A percentile compares a stretch with the other conserved stretches of the same genome.
Evolutionary conservation across 768 basidiomycete genomes (phyloP).

Genomic region (Amanita rimosa): DNA sequence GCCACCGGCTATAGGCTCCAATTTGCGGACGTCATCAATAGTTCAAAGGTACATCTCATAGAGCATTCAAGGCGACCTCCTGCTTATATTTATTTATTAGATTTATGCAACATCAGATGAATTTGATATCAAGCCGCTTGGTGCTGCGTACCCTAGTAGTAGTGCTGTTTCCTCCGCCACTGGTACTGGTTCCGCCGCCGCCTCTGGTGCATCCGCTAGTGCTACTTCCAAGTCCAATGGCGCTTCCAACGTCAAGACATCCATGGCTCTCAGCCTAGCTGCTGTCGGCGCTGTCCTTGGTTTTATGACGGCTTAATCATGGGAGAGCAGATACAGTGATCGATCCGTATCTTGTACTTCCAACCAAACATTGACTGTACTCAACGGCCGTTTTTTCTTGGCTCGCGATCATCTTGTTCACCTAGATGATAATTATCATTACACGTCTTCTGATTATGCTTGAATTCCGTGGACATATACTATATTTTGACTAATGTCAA

Average conservation of each 20-base stretch:
- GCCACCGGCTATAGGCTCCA: conserved; percentile 4
- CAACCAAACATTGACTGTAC: neutral
- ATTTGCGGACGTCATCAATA: conserved; percentile 6
- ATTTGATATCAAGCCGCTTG: conserved; percentile 6
- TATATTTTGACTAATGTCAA: neutral
- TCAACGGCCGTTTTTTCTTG: neutral
- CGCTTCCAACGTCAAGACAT: conserved; percentile 1
- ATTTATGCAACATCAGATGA: conserved; percentile 3
- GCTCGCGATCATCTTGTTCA: neutral
- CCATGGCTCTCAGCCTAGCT: conserved; percentile 2
- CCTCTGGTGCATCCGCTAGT: neutral
- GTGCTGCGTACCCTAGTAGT: conserved; percentile 3
- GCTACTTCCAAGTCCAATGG: neutral
- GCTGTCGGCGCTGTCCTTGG: conserved; percentile 6
- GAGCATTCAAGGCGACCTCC: neutral
- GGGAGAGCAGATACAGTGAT: neutral
- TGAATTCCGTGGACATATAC: neutral
- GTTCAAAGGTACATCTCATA: neutral
- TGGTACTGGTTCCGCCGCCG: neutral
- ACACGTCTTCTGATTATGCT: neutral
- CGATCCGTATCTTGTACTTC: neutral
- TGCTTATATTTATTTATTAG: neutral
- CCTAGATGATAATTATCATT: neutral
- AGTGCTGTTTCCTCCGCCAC: neutral
- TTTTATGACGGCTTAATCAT: conserved; percentile 5